Evolutionary conservation across 192 early-diverging fungal species (phyloP), one percentile per base, ranked within the genome.

Genomic region (Phycomyces blakesleeanus): DNA sequence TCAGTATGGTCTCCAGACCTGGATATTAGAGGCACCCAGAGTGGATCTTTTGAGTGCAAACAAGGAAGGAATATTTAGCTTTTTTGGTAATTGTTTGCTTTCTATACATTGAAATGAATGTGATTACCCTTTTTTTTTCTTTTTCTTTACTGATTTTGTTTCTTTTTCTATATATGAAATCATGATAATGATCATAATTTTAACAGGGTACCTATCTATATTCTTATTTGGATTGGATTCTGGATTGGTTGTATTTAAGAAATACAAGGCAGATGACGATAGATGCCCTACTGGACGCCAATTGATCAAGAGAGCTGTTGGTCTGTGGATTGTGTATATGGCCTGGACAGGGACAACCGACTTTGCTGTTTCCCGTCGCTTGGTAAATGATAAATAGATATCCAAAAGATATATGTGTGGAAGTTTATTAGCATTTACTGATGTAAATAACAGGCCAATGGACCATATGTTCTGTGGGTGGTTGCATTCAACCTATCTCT

Each of bases 31-130:
- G 49, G 90, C 93, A 0, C 87, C 86, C 5, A 83, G 96, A 42
- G 75, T 73, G 0, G 80, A 80, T 58, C 60, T 96, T 0, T 62
- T 98, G 20, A 87, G 82, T 27, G 86, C 89, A 60, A 98, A 98
- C 78, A 86, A 89, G 51, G 96, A 98, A 69, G 96, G 96, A 12
- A 81, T 97, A 29, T 87, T 81, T 51, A 93, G 89, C 37, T 89
- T 96, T 54, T 55, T 83, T 55, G 90, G 88, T 82, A 79, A 60
- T 57, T 44, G 14, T 1, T 22, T 22, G 16, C 4, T 15, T 8
- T 49, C n/a, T 16, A 9, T 44, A 44, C 42, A 20, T 16, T 59
- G 10, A 25, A 14, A 60, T 61, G 53, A 1, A 20, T 22, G 25
- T 41, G 18, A 11, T 25, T 34, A 34, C 29, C 7, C 3, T 5